phyloP scores from a whole-genome alignment of 2,329 filamentous ascomycete species.

The Pseudogymnoascus sp. region DNA sequence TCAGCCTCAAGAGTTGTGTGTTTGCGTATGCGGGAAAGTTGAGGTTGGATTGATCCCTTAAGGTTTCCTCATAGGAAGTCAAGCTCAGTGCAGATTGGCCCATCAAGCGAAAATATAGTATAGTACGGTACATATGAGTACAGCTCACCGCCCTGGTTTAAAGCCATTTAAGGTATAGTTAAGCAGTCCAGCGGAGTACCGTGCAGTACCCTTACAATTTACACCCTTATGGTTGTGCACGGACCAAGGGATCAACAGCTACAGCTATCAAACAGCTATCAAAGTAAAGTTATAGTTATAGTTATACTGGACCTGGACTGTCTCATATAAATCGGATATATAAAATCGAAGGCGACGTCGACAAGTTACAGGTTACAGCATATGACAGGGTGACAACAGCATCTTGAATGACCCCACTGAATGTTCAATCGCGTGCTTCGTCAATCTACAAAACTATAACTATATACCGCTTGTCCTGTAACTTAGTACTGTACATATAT shows the following conservation, averaged over 20 bases:
- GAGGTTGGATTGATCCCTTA: slow-evolving; percentile 8
- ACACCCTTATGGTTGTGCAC: background rate
- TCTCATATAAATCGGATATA: background rate
- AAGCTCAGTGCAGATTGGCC: background rate
- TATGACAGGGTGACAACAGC: background rate
- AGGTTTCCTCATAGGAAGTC: background rate
- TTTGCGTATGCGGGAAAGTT: slow-evolving; percentile 4
- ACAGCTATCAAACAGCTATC: too few relatives aligned
- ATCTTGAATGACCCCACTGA: background rate
- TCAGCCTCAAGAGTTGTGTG: slow-evolving; percentile 7
- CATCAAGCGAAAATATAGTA: background rate
- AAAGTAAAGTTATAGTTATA: background rate
- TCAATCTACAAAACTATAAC: background rate
- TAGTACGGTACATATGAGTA: background rate
- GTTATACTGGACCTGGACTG: background rate
- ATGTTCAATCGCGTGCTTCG: background rate
- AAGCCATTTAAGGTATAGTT: background rate
- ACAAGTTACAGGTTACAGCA: background rate
- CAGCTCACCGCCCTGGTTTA: background rate
- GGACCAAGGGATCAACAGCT: background rate
- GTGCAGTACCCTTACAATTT: background rate
- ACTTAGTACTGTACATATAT: background rate
- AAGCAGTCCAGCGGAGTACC: background rate
- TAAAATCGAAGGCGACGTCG: background rate
- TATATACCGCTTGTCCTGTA: background rate